phyloP scores from a whole-genome alignment of 2,329 filamentous ascomycete genomes.

The Chrysosporium keratinophilum region DNA sequence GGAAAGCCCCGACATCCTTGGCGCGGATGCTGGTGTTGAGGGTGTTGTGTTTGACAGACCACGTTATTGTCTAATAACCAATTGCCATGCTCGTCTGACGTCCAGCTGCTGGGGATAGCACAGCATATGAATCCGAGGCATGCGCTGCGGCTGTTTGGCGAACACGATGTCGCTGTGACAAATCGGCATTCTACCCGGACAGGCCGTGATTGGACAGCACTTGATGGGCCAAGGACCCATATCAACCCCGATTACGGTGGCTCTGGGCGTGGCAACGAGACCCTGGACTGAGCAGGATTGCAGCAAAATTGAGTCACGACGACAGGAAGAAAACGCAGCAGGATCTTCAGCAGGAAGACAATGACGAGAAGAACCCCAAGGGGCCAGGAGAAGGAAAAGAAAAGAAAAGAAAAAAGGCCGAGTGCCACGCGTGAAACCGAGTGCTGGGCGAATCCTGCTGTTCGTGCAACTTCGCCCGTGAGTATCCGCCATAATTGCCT shows the following conservation, averaged over 20 bases:
- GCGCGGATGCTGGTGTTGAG: too few relatives aligned
- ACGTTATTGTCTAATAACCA: too few relatives aligned
- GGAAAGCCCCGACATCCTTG: neutral
- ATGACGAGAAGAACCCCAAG: neutral
- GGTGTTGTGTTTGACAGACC: too few relatives aligned
- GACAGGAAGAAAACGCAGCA: too few relatives aligned
- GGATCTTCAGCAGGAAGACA: too few relatives aligned
- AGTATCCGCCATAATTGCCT: constrained; percentile 3
- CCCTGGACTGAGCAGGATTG: too few relatives aligned
- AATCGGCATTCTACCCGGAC: constrained; percentile 2
- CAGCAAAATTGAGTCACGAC: too few relatives aligned
- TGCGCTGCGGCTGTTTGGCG: neutral
- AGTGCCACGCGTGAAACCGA: constrained; percentile 9
- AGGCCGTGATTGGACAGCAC: neutral
- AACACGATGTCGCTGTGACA: neutral
- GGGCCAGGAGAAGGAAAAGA: neutral
- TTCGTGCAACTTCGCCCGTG: constrained; percentile 8
- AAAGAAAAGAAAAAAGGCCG: too few relatives aligned
- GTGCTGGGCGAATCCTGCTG: constrained; percentile 3
- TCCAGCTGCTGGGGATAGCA: too few relatives aligned
- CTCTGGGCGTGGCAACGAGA: neutral
- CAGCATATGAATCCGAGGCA: constrained; percentile 10
- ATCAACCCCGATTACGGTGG: neutral
- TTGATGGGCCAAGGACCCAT: neutral
- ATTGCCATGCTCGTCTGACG: too few relatives aligned